Conservation (phyloP, 345 rosid species). For the Schrenkiella parvula region DNA sequence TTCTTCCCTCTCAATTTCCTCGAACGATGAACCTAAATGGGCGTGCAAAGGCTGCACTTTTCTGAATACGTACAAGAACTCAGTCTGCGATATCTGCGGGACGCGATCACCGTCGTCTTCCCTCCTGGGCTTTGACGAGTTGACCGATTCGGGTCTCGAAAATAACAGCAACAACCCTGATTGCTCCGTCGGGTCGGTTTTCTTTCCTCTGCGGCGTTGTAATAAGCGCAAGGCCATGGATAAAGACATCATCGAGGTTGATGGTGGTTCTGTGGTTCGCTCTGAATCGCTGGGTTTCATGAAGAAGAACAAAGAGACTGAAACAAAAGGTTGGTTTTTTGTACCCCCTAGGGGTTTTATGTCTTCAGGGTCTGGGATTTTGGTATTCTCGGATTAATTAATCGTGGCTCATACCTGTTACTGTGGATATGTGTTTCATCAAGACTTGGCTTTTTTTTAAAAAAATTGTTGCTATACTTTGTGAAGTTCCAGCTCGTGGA, state of each 20-base stretch:
- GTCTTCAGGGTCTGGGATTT: not conserved
- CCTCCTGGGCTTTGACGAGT: constrained; percentile 45
- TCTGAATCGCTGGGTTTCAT: constrained; percentile 26
- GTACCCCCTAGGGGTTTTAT: not conserved
- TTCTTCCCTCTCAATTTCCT: constrained; percentile 8
- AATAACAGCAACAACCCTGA: constrained; percentile 35
- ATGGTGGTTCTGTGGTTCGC: constrained; percentile 21
- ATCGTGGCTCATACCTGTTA: not conserved
- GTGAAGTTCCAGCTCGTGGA: not conserved
- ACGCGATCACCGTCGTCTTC: constrained; percentile 47
- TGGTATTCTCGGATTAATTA: not conserved
- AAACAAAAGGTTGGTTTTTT: constrained; percentile 35
- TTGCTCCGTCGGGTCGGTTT: constrained; percentile 74
- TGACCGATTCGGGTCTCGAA: constrained; percentile 43
- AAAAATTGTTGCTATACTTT: not conserved
- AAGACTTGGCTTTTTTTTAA: not conserved
- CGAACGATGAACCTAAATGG: constrained; percentile 49
- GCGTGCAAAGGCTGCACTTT: constrained; percentile 91
- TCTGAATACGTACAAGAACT: constrained; percentile 64
- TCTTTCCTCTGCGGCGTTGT: constrained; percentile 68
- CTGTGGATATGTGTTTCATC: not conserved
- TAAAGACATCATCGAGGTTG: constrained; percentile 25
- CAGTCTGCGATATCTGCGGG: constrained; percentile 64
- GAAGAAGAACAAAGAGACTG: constrained; percentile 32
- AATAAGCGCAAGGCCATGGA: constrained; percentile 59